Base-by-base conservation (phyloP, 768 basidiomycete species). In the Lactarius quietus region DNA sequence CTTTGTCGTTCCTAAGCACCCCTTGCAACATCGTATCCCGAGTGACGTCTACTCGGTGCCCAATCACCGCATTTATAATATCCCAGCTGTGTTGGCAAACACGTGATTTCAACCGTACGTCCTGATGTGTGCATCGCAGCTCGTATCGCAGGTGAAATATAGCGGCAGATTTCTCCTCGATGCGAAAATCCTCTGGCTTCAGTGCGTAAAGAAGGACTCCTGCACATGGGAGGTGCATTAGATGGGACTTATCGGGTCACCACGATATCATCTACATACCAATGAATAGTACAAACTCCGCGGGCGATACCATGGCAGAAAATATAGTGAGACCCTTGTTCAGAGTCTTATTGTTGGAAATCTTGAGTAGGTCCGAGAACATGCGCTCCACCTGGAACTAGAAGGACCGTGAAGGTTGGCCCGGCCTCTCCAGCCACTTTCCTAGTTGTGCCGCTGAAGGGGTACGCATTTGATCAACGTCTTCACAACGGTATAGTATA, bases 271-370 rank as follows among this genome's bases (percentile, higher is more conserved):
- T 33, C 33, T 33, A 33, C 33, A 33, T 71, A 92, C 92, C 90
- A 48, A 91, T 86, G 74, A 89, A 93, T 33, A n/a, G n/a, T n/a
- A 92, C 84, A 72, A 93, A 89, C 71, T 92, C 88, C 10, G 87
- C 84, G 1, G 89, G 89, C 1, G 89, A 85, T 45, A 92, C 81
- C 65, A 84, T 82, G 61, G 78, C 76, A n/a, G 89, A 81, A 1
- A 79, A 85, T 15, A 72, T 64, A 23, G 57, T 41, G 56, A 64
- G 64, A n/a, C 31, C 66, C 28, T 80, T 82, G 38, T 83, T 75
- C 6, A 70, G 39, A 10, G 53, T 54, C 1, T 63, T 23, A 36
- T 79, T 74, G 14, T 66, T 70, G 3, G 87, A 87, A 53, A 90
- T 79, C 26, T 79, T 74, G 76, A 81, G 82, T 54, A 89, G 82